These are phyloP conservation scores for Crucibulum laeve DNA, from an alignment of 768 basidiomycete genomes.

Conservation along the genomic window DNA sequence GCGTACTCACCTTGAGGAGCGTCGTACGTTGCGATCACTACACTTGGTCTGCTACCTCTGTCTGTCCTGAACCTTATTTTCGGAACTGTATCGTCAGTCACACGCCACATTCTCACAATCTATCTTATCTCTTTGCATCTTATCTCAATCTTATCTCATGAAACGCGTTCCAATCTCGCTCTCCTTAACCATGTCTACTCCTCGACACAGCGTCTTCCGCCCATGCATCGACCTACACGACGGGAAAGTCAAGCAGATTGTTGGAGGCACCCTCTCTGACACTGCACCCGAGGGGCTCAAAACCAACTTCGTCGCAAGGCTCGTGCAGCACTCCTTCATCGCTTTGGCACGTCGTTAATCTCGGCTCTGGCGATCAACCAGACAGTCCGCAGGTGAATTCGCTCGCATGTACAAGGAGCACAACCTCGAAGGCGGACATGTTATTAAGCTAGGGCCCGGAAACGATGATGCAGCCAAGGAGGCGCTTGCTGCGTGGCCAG, in stretches of 20 bases:
- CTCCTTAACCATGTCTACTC: slow-evolving; percentile 24
- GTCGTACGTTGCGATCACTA: slow-evolving; percentile 34
- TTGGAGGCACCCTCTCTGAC: slow-evolving; percentile 89
- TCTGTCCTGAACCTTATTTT: slow-evolving; percentile 40
- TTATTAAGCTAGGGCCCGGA: slow-evolving; percentile 90
- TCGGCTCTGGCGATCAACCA: slow-evolving; percentile 22
- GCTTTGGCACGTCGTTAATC: not conserved
- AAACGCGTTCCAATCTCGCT: not conserved
- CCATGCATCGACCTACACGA: slow-evolving; percentile 98
- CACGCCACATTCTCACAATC: slow-evolving; percentile 23
- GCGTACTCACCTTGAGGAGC: slow-evolving; percentile 36
- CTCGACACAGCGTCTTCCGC: slow-evolving; percentile 57
- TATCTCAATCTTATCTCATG: not conserved
- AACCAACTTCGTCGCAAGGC: slow-evolving; percentile 93
- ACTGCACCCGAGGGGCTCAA: slow-evolving; percentile 51
- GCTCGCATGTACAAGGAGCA: slow-evolving; percentile 72
- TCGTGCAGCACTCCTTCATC: slow-evolving; percentile 17
- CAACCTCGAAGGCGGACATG: slow-evolving; percentile 80
- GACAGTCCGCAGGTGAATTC: slow-evolving; percentile 76
- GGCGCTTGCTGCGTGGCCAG: slow-evolving; percentile 82
- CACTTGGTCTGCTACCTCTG: slow-evolving; percentile 19
- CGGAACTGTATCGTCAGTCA: slow-evolving; percentile 37
- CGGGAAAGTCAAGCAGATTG: slow-evolving; percentile 96
- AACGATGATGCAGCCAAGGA: slow-evolving; percentile 89
- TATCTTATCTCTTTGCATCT: slow-evolving; percentile 22